Percentiles rank a stretch among this genome's conserved stretches.
phyloP scores from a whole-genome alignment of 2,329 filamentous ascomycete genomes.

The Cladosporium sp. region DNA sequence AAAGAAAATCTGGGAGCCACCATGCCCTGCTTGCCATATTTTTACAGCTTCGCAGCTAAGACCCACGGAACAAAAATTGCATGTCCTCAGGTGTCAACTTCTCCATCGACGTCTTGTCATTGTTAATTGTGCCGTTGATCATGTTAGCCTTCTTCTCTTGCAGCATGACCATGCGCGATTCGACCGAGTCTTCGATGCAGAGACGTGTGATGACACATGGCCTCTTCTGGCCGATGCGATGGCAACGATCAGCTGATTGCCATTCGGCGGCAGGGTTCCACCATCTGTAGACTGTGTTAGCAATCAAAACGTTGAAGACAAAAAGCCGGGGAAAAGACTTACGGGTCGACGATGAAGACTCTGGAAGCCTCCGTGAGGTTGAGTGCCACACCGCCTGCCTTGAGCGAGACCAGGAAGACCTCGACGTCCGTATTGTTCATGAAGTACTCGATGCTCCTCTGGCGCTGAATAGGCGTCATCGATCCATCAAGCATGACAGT shows the following conservation, averaged over 20 bases:
- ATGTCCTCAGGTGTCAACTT: slow-evolving; percentile 86
- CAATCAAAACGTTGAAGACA: slow-evolving; percentile 17
- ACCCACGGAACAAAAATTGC: slow-evolving; percentile 89
- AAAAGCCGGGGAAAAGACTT: slow-evolving; percentile 40
- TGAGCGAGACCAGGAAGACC: slow-evolving; percentile 91
- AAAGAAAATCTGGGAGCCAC: too few species aligned
- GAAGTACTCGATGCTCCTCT: slow-evolving; percentile 91
- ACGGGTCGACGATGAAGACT: slow-evolving; percentile 95
- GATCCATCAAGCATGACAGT: slow-evolving; percentile 97
- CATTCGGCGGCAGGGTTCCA: slow-evolving; percentile 99
- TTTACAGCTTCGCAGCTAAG: slow-evolving; percentile 29
- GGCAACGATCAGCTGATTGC: slow-evolving; percentile 81
- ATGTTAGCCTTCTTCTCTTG: slow-evolving; percentile 99
- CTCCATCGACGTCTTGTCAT: slow-evolving; percentile 85
- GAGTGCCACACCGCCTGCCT: slow-evolving; percentile 90
- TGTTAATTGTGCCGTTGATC: slow-evolving; percentile 84
- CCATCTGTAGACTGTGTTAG: slow-evolving; percentile 54
- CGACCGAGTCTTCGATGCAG: slow-evolving; percentile 94
- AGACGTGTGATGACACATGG: slow-evolving; percentile 91
- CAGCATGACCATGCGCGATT: slow-evolving; percentile 88
- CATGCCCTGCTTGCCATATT: not conserved
- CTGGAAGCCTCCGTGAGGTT: slow-evolving; percentile 92
- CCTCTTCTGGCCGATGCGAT: slow-evolving; percentile 90
- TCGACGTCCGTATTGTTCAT: slow-evolving; percentile 94
- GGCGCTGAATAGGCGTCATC: slow-evolving; percentile 90